Base-by-base conservation (phyloP, 352 stramenopile species). In the Elongisporangium anandrum region DNA sequence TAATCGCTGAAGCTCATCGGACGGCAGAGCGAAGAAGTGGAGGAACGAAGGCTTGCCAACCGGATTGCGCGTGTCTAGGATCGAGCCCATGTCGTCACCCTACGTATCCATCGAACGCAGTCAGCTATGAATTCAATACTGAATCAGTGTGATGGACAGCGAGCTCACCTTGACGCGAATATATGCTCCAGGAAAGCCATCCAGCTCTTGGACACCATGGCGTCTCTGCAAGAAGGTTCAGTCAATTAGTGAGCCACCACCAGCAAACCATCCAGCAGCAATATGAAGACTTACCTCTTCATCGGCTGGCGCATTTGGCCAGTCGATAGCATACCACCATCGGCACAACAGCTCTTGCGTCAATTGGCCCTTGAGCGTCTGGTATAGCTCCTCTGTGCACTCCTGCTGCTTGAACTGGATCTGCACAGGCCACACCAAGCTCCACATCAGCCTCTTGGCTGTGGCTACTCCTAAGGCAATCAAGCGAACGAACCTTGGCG, bases 331-430 rank as follows among this genome's bases (percentile, higher is more conserved):
- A 52, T 95, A 95, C 85, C 85, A 95, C 85, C 85, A 95, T 20
- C 85, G 80, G 67, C 85, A 95, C 49, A 95, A 61, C 52, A 95
- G 62, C 61, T 93, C 79, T 61, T 95, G 85, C 13, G 74, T 81
- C 12, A 95, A 52, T 50, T 69, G 70, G 0, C 85, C 85, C 66
- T 95, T 95, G 17, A 92, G 69, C 52, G 85, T 81, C 52, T 87
- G 64, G 55, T 95, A 95, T 20, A 95, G 68, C 53, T 90, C 70
- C 59, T 95, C 85, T 22, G 85, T 88, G 63, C 77, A 90, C 61
- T 92, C 85, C 56, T 95, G 83, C 63, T 95, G 85, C 49, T 89
- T 88, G 58, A 87, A 90, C 59, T 87, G 89, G 70, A 93, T 91
- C 74, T 86, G 12, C 20, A 6, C 19, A 52, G 19, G 17, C 20